Conservation (phyloP, 208 protist genomes). For the Crithidia sp. region DNA sequence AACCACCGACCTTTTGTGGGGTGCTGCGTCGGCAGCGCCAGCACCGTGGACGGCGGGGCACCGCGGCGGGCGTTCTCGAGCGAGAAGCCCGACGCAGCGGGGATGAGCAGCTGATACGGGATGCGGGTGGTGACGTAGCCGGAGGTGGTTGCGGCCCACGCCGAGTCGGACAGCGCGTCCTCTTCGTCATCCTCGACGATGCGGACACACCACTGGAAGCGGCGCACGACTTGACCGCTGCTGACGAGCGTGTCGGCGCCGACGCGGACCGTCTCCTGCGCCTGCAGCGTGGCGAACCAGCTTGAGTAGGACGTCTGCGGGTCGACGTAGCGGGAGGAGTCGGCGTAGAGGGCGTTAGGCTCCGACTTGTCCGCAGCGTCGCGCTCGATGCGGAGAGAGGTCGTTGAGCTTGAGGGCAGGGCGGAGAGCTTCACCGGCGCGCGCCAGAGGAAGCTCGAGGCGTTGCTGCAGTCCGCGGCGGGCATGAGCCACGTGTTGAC, state of each 20-base stretch:
- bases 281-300: slow-evolving; percentile 63
- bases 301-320: slow-evolving; percentile 59
- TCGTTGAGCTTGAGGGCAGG: slow-evolving; percentile 45
- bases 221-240: slow-evolving; percentile 35
- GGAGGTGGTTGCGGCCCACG: background rate
- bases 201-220: slow-evolving; percentile 78
- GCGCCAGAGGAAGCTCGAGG: slow-evolving; percentile 71
- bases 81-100: slow-evolving; percentile 53
- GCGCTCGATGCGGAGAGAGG: slow-evolving; percentile 17
- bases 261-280: slow-evolving; percentile 52
- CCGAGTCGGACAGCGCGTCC: too few relatives aligned
- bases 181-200: slow-evolving; percentile 35
- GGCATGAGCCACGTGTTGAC: slow-evolving; percentile 59
- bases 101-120: slow-evolving; percentile 62
- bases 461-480: slow-evolving; percentile 68
- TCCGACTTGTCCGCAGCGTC: background rate
- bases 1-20: slow-evolving; percentile 59
- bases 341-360: slow-evolving; percentile 14
- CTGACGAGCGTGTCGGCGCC: slow-evolving; percentile 31
- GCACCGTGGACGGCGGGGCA: slow-evolving; percentile 26
- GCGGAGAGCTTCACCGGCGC: slow-evolving; percentile 51
- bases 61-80: slow-evolving; percentile 13
- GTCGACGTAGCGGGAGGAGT: slow-evolving; percentile 63
- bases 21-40: slow-evolving; percentile 53
- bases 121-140: slow-evolving; percentile 61